Evolutionary conservation across 257 asterid species (phyloP), one percentile per base, ranked within the genome.

Genomic region (Coffea canephora): DNA sequence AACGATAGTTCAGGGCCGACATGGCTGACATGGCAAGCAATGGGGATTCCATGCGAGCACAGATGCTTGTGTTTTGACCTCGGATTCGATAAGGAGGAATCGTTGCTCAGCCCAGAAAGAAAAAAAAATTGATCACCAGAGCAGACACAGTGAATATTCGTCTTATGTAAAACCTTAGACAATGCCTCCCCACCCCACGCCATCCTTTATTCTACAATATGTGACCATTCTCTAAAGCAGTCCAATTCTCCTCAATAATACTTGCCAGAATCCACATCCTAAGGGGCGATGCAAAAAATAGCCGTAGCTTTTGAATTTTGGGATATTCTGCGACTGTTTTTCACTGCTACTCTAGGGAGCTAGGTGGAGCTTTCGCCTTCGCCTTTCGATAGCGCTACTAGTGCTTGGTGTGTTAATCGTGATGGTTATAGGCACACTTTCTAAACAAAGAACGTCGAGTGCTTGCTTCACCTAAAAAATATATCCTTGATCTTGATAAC

Each of bases 231-330:
- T 78, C 68, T 34, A 82, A 80, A 85, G 73, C 79, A 72, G 83
- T 45, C 82, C 64, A 75, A 78, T 76, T 81, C 86, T 76, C 77
- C 75, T 73, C 91, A 86, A 90, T 87, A 82, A 90, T 88, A 84
- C 86, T 80, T 52, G 79, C 78, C 77, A 77, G 91, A 90, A 88
- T 88, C 90, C 84, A 81, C 70, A 83, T 81, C 84, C 79, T 46
- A 80, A 76, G 36, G 69, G 69, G 87, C 41, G 85, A 75, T 75
- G 85, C 78, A 72, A 69, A 83, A 86, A 82, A 82, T 82, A 83
- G 92, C 83, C 89, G 83, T 83, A 54, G 88, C 86, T 90, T 84
- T 90, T 87, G 82, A 82, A 84, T 81, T 55, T 79, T 62, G 15
- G 85, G 72, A 86, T 84, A 86, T 84, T 82, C 89, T 75, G n/a